Conservation (phyloP, 1,284 basidiomycete genomes). For the Cryptococcus hybrid region DNA sequence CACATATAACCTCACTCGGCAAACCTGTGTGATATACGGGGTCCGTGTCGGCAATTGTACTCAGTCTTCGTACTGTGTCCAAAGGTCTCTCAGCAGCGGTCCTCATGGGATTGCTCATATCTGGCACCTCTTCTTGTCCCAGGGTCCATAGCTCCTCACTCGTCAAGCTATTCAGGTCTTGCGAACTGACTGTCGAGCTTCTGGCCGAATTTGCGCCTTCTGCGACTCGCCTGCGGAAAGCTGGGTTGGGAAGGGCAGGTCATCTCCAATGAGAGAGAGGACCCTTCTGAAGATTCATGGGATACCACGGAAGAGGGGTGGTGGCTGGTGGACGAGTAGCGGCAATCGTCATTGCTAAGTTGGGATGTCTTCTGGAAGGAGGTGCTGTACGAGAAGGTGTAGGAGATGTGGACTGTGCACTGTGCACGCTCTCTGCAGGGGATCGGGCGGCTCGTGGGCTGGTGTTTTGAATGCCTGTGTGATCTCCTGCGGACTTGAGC, state of each 20-base stretch:
- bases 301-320: neutral
- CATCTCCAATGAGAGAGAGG: slow-evolving; percentile 8
- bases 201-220: slow-evolving; percentile 23
- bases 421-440: neutral
- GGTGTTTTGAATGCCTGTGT: neutral
- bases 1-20: slow-evolving; percentile 40
- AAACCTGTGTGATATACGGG: slow-evolving; percentile 20
- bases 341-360: slow-evolving; percentile 12
- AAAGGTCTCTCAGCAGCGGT: slow-evolving; percentile 42
- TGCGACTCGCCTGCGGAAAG: slow-evolving; percentile 22
- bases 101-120: slow-evolving; percentile 47
- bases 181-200: slow-evolving; percentile 28
- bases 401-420: neutral
- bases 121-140: slow-evolving; percentile 27
- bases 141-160: slow-evolving; percentile 45
- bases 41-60: slow-evolving; percentile 25
- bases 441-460: neutral
- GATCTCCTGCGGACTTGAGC: slow-evolving; percentile 2
- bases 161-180: slow-evolving; percentile 33
- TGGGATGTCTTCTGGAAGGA: slow-evolving; percentile 6
- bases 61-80: slow-evolving; percentile 43
- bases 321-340: neutral
- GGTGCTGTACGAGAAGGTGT: neutral
- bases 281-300: neutral
- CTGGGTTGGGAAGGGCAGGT: slow-evolving; percentile 29